Base-by-base conservation (phyloP, 176 grass and related monocot genomes). In the Carex littledalei region DNA sequence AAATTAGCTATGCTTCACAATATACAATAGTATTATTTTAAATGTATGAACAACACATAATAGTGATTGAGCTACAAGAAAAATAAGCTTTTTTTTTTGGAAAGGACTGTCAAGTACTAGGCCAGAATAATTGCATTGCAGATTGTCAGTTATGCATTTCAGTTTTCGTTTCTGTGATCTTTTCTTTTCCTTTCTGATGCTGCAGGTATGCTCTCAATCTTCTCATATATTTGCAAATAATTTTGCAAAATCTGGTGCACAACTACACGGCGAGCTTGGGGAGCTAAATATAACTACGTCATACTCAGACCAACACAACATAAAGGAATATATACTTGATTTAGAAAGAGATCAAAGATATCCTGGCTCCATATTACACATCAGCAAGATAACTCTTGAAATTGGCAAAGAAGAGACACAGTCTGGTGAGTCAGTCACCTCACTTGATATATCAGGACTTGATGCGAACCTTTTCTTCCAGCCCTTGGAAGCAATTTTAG, bases 201-300 rank as follows among this genome's bases (percentile, higher is more conserved):
- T 94, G 86, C 95, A 98, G 93, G 92, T 87, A 29, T 81, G 84
- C 81, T 93, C 89, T 60, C 83, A 87, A 87, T 94, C 95, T 69
- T 87, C 77, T 91, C 88, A 91, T 86, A 47, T 93, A 63, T 87
- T 84, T 77, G 84, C 91, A 84, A 93, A 84, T 89, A 94, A 98
- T 85, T 72, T 84, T 83, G 85, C 83, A 81, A 90, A 91, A 63
- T 85, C 80, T 88, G 90, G 83, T 87, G 59, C 87, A 82, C 79
- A 90, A 88, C 20, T 98, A 78, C 89, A 90, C 67, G 88, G 68
- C 64, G 84, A 87, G 66, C 83, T 98, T 74, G 88, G 85, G 60
- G 85, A 94, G 73, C 84, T 98, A 71, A 90, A 89, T 22, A 84
- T 98, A 67, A 50, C 88, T 72, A 86, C 80, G 81, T 75, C 57